phyloP scores from a whole-genome alignment of 805 yeast species.

The Priceomyces fermenticarens region DNA sequence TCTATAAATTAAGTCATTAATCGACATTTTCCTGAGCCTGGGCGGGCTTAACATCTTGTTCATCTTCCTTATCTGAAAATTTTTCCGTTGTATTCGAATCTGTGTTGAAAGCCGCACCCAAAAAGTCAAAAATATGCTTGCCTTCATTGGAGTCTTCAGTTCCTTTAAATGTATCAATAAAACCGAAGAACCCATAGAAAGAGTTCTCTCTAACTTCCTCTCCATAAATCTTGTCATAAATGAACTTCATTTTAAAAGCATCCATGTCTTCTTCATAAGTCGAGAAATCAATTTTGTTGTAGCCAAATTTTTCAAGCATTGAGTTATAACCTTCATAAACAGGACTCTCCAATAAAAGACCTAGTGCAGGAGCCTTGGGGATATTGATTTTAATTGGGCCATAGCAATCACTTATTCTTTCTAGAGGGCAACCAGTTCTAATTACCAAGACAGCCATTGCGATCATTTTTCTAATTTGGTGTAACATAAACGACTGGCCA shows the following conservation, averaged over 20 bases:
- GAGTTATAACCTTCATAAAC: slow-evolving; percentile 84
- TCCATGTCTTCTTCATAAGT: slow-evolving; percentile 70
- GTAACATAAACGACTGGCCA: slow-evolving; percentile 97
- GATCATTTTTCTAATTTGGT: slow-evolving; percentile 97
- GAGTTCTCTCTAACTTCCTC: slow-evolving; percentile 88
- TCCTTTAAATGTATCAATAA: slow-evolving; percentile 71
- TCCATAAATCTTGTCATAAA: slow-evolving; percentile 87
- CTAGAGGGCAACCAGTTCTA: slow-evolving; percentile 79
- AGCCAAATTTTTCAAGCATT: slow-evolving; percentile 70
- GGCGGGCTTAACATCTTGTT: slow-evolving; percentile 4
- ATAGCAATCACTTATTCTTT: slow-evolving; percentile 76
- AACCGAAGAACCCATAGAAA: slow-evolving; percentile 86
- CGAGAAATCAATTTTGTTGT: slow-evolving; percentile 68
- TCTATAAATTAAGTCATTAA: slow-evolving; percentile 4
- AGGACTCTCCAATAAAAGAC: slow-evolving; percentile 85
- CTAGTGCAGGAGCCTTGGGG: slow-evolving; percentile 97
- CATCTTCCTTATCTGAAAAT: slow-evolving; percentile 8
- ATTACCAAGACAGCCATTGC: slow-evolving; percentile 88
- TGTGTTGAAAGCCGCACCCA: slow-evolving; percentile 40
- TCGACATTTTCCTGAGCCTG: slow-evolving; percentile 15
- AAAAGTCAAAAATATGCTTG: slow-evolving; percentile 59
- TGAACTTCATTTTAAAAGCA: slow-evolving; percentile 79
- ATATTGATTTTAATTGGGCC: slow-evolving; percentile 73
- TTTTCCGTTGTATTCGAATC: slow-evolving; percentile 8
- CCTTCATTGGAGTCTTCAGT: slow-evolving; percentile 43